Base-by-base conservation (phyloP, 306 rosid genomes). In the Amphicarpaea edgeworthii region DNA sequence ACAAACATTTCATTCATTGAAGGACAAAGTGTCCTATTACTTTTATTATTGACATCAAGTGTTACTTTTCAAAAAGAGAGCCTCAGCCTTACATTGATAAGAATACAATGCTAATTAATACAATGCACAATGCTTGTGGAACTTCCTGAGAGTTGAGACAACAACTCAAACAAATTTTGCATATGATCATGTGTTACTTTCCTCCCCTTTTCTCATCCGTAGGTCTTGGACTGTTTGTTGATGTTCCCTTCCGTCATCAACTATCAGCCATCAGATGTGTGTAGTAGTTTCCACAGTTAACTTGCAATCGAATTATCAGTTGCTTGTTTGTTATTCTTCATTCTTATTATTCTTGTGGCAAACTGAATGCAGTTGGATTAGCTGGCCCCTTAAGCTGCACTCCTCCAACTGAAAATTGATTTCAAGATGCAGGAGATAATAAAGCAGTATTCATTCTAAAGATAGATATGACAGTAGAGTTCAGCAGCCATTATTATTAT, bases 311-410 rank as follows among this genome's bases (percentile, higher is more conserved):
- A 72, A 54, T 34, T 42, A 66, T 72, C 62, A 34, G 49, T 32
- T 79, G 54, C 65, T 80, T 53, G 54, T 30, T 73, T 53, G 47
- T 46, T 68, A 43, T 62, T 73, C 77, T 37, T 23, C 28, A 20
- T 58, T 45, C 54, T 66, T 64, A 65, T 79, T 53, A 65, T 79
- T 53, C 46, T 78, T 57, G 21, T 72, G 75, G 75, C 66, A 45
- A 54, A 72, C 7, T 2, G 76, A 66, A 80, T 81, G 79, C 46
- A 83, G 77, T 81, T 93, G 96, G 23, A 93, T 86, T 41, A 86
- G 75, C 28, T 87, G 98, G 24, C 91, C 84, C 85, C 91, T 87
- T 81, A 90, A 86, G 83, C 93, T 88, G 82, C 88, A 86, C 79
- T 93, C 98, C 53, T 93, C 91, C 77, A 93, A 90, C 93, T 92